These are phyloP conservation scores for Daphne laureola DNA, from an alignment of 441 rosid species.

Conservation along the genomic window DNA sequence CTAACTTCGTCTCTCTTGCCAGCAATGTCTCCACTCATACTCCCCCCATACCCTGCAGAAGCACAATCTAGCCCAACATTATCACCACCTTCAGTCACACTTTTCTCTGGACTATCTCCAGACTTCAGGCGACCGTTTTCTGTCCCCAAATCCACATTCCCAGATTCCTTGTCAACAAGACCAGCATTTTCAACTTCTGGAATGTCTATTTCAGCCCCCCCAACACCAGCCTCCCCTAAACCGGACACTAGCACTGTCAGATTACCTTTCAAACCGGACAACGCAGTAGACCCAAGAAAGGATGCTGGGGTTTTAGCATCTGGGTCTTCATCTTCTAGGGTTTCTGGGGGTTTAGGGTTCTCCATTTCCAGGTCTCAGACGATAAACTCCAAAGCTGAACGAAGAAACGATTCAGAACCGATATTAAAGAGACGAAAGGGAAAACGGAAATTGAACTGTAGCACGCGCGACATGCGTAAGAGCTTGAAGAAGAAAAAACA, in stretches of 20 bases:
- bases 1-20: conserved; percentile 16
- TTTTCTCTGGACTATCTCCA: conserved; percentile 9
- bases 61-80: conserved; percentile 5
- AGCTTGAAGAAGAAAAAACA: not conserved
- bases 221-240: conserved; percentile 18
- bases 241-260: conserved; percentile 19
- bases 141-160: not conserved
- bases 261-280: conserved; percentile 17
- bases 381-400: conserved; percentile 20
- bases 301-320: conserved; percentile 38
- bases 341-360: conserved; percentile 26
- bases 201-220: conserved; percentile 10
- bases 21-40: conserved; percentile 3
- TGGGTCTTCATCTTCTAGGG: conserved; percentile 29
- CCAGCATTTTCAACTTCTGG: conserved; percentile 6
- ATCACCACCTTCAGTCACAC: conserved; percentile 8
- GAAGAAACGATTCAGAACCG: not conserved
- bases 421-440: not conserved
- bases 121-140: no score
- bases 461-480: no score
- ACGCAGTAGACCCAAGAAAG: conserved; percentile 14
- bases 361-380: conserved; percentile 18
- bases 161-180: conserved; percentile 13
- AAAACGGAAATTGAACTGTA: not conserved
- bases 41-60: conserved; percentile 8